Base-by-base conservation (phyloP, 2,329 filamentous ascomycete species). In the Sordariomycetes sp. region DNA sequence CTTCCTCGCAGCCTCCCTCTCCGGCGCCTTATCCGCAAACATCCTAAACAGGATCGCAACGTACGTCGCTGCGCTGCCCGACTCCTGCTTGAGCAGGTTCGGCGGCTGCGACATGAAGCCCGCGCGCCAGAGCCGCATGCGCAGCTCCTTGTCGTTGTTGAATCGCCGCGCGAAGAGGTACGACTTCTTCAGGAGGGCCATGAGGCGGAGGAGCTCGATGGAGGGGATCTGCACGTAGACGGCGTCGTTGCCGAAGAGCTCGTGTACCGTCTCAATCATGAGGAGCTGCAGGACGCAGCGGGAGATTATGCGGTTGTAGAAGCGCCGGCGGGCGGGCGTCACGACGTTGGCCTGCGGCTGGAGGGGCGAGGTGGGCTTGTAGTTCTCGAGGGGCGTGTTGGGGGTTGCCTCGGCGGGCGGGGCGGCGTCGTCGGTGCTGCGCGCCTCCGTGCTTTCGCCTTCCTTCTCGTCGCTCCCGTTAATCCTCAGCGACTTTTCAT, bases 31-130 rank as follows among this genome's bases (percentile, higher is more conserved):
- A 66, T 99, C 94, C 53, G 89, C 87, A 71, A 96, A 99, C 94
- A 99, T 99, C 54, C 94, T 81, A 72, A 99, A 90, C 32, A 99
- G 75, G 62, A 99, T 99, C 60, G 87, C 87, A 39, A 99, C 90
- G 68, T 99, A 99, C 1, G 95, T 96, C 2, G 89, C 89, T 0
- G 94, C 94, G 57, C 87, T 89, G 48, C 94, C 92, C 60, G 84
- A 89, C 73, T 99, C 94, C 69, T 99, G 94, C 74, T 99, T 99
- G 34, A 99, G 80, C 13, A 99, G 77, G 65, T 99, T 99, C 2
- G 94, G 94, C 17, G 94, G 92, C 68, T 99, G 94, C 73, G 95
- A 96, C 94, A 99, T 99, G 77, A 99, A 99, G 0, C 95, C 94
- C 69, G 99, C 94, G 55, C 90, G 81, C 90, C 95, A 99, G 20